A percentile compares a stretch with the other conserved stretches of the same genome.
These are phyloP conservation scores for Candida anglica DNA, from an alignment of 805 yeast genomes.

Conservation along the genomic window DNA sequence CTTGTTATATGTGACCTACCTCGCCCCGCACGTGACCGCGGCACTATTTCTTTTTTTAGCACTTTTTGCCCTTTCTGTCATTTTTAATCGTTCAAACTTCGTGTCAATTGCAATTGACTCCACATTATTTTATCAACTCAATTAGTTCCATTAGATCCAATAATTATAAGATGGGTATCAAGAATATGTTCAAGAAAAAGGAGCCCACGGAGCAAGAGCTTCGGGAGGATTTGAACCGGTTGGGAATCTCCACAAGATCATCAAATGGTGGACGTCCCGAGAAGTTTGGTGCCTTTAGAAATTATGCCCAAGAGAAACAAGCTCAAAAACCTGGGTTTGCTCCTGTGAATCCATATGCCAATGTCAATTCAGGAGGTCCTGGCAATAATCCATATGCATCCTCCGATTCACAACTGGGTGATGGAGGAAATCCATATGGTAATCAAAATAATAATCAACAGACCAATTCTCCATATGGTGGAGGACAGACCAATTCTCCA, in stretches of 20 bases:
- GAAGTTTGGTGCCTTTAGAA: constrained; percentile 49
- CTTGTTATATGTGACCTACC: too few species aligned
- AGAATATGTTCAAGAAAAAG: constrained; percentile 43
- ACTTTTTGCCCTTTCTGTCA: too few species aligned
- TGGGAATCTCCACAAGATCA: constrained; percentile 40
- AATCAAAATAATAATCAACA: not conserved
- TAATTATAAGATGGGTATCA: constrained; percentile 45
- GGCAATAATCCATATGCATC: constrained; percentile 11
- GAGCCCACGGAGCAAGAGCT: constrained; percentile 49
- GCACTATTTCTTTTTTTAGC: too few species aligned
- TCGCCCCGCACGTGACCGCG: too few species aligned
- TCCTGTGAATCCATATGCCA: constrained; percentile 41
- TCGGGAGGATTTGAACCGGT: constrained; percentile 31
- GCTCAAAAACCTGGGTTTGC: constrained; percentile 30
- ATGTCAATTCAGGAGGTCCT: constrained; percentile 11
- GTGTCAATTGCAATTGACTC: too few species aligned
- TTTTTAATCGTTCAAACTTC: too few species aligned
- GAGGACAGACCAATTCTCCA: not conserved
- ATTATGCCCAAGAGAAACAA: constrained; percentile 44
- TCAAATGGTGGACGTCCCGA: constrained; percentile 30
- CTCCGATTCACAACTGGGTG: constrained; percentile 4
- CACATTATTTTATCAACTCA: too few species aligned
- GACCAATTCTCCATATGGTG: not conserved
- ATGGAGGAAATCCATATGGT: constrained; percentile 8
- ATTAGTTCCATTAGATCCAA: too few species aligned